phyloP scores from a whole-genome alignment of 768 basidiomycete species.

The Dictyophora rubrovolvata region DNA sequence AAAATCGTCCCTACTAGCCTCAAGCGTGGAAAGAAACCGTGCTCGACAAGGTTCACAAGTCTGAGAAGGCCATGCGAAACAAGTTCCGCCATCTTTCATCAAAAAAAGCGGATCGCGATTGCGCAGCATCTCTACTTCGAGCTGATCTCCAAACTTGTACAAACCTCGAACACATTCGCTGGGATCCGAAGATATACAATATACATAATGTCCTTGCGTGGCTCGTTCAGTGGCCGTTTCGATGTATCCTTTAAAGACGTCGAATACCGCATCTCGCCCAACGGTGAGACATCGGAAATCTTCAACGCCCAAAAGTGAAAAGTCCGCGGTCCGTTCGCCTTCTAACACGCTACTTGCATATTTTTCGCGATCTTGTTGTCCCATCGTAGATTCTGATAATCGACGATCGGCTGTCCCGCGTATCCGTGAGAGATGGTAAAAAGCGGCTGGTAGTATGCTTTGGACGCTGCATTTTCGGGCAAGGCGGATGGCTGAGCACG shows the following conservation, averaged over 20 bases:
- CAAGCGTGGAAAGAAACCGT: not conserved
- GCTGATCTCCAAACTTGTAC: not conserved
- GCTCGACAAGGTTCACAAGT: not conserved
- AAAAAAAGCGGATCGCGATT: not conserved
- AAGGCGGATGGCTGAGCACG: slow-evolving; percentile 44
- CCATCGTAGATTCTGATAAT: not conserved
- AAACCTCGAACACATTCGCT: not conserved
- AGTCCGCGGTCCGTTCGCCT: not conserved
- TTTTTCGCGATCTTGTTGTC: no score
- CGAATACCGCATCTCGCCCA: not conserved
- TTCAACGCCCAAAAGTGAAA: not conserved
- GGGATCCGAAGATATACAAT: not conserved
- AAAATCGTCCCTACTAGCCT: not conserved
- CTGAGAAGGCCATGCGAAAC: not conserved
- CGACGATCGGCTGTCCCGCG: not conserved
- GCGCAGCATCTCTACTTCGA: not conserved
- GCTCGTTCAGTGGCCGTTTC: not conserved
- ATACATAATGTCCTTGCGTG: not conserved
- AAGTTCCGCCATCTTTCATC: not conserved
- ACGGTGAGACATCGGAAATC: not conserved
- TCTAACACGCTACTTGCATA: not conserved
- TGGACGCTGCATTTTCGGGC: slow-evolving; percentile 31
- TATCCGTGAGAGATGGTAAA: slow-evolving; percentile 39
- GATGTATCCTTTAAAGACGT: not conserved
- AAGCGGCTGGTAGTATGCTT: slow-evolving; percentile 36